A percentile compares a stretch with the other conserved stretches of the same genome.
These are phyloP conservation scores for Flaveria brownii DNA, from an alignment of 129 eudicot species.

Conservation along the genomic window DNA sequence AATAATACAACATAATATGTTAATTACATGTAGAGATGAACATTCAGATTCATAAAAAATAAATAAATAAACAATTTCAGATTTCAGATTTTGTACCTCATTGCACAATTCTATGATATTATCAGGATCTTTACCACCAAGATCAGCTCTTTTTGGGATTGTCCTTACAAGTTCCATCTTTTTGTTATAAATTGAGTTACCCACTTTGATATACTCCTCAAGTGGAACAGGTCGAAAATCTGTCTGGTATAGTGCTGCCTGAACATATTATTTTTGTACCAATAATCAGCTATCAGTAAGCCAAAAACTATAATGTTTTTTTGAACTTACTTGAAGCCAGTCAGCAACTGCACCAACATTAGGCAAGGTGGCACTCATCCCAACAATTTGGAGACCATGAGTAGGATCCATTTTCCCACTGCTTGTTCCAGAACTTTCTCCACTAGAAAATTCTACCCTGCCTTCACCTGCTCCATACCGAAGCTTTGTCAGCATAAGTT, in stretches of 20 bases:
- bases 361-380: slow-evolving; percentile 99
- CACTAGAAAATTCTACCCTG: slow-evolving; percentile 69
- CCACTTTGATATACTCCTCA: slow-evolving; percentile 92
- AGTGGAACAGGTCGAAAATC: slow-evolving; percentile 95
- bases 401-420: slow-evolving; percentile 73
- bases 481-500: slow-evolving; percentile 91
- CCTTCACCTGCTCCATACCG: slow-evolving; percentile 98
- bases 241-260: slow-evolving; percentile 97
- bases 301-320: not conserved
- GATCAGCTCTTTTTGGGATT: slow-evolving; percentile 64
- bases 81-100: slow-evolving; percentile 51
- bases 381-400: slow-evolving; percentile 88
- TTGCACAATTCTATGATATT: slow-evolving; percentile 87
- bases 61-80: slow-evolving; percentile 8
- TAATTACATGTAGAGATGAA: slow-evolving; percentile 26
- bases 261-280: slow-evolving; percentile 22
- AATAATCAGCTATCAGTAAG: not conserved
- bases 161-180: slow-evolving; percentile 75
- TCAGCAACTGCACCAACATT: slow-evolving; percentile 98
- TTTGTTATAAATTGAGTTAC: slow-evolving; percentile 69
- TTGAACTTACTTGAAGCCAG: slow-evolving; percentile 92
- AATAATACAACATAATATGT: slow-evolving; percentile 17
- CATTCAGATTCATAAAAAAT: not conserved
- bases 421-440: slow-evolving; percentile 87
- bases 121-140: slow-evolving; percentile 98